Evolutionary conservation across 495 filamentous ascomycete species (phyloP).

Genomic region (Mytilinidion resinicola): DNA sequence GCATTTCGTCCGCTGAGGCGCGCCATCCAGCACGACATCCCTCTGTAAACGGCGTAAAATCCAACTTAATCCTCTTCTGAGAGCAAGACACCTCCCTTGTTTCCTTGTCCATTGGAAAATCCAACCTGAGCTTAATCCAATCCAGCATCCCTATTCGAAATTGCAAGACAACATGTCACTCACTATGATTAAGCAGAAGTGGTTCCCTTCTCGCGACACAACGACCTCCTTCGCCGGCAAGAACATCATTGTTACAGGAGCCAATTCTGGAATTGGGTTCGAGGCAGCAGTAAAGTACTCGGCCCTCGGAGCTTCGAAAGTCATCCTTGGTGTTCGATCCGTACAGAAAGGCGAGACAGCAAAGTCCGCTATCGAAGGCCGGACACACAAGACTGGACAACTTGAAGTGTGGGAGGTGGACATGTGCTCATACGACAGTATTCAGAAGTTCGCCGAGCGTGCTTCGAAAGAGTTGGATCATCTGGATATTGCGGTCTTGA

Average conservation of each 20-base stretch:
- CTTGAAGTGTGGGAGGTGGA: conserved; percentile 51
- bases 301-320: conserved; percentile 23
- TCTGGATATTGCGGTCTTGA: conserved; percentile 21
- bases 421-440: conserved; percentile 46
- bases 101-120: too few species aligned
- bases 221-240: conserved; percentile 18
- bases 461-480: neutral
- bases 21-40: too few species aligned
- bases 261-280: conserved; percentile 29
- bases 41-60: too few species aligned
- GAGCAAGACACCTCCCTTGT: too few species aligned
- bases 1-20: too few species aligned
- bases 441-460: conserved; percentile 39
- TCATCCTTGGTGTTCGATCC: conserved; percentile 32
- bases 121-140: too few species aligned
- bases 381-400: conserved; percentile 34
- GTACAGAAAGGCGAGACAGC: conserved; percentile 41
- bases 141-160: too few species aligned
- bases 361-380: conserved; percentile 41
- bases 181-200: neutral
- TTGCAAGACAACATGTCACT: too few species aligned
- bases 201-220: neutral
- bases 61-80: too few species aligned
- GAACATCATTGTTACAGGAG: conserved; percentile 33
- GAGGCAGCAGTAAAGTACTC: conserved; percentile 28